Evolutionary conservation across 2,329 filamentous ascomycete species (phyloP), one percentile per base, ranked within the genome.

Genomic region (Hymenoscyphus linearis): DNA sequence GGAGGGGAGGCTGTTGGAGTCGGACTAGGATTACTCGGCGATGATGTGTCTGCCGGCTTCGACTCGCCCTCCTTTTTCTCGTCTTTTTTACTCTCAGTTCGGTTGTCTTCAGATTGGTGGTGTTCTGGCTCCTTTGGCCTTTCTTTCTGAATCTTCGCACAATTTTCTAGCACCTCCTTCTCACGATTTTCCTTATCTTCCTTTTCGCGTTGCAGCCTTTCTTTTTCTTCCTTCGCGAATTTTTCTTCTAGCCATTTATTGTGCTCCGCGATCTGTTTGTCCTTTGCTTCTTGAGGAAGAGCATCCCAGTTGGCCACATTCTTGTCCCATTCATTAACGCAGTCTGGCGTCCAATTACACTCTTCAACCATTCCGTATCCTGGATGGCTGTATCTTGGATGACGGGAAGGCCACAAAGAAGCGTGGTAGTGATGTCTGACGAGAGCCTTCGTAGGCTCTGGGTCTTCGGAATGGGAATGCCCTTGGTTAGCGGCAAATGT

Each of bases 351-450:
- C 86, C 86, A 89, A 69, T 89, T 89, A 73, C 86, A 89, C 64
- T 80, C 76, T 70, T 89, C 86, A 0, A 89, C 85, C 72, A 87
- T 84, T 9, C 85, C 86, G 68, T 85, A 88, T 59, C 85, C 82
- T 1, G 85, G 85, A 70, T 89, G 86, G 56, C 78, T 84, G 74
- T 80, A 87, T 25, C 86, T 78, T 1, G 83, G 85, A 69, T 89
- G 86, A 4, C 78, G 77, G 61, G 80, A 82, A 1, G 86, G 87
- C 87, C 87, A 90, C 62, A 85, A 82, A 2, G 86, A 89, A 0
- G 87, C 87, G 71, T 90, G 87, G 70, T 89, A 90, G 72, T 89
- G 86, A 70, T 90, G 87, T 71, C 85, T 86, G 34, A 90, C 85
- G 1, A 89, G 76, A 1, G 87, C 86, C 10, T 80, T 79, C 52